Base-by-base conservation (phyloP, 1,139 yeast genomes). In the Saccharomyces hybrid region DNA sequence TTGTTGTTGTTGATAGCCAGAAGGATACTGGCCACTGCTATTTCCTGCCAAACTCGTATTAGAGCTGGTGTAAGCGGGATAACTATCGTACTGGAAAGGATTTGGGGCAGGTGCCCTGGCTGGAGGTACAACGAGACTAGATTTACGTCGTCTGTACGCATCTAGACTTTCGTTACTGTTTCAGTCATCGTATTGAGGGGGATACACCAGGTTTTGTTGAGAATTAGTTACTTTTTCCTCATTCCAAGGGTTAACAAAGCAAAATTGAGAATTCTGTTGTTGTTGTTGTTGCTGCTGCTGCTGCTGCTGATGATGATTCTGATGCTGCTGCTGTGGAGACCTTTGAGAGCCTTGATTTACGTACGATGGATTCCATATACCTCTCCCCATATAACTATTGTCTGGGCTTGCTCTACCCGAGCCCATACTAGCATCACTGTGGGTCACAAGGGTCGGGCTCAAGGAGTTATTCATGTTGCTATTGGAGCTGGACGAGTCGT, bases 91-190 rank as follows among this genome's bases (percentile, higher is more conserved):
- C 42, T 75, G 70, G 47, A 74, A 65, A 55, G 71, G 75, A 59
- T 72, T 75, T 57, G 75, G 79, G 27, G 75, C 75, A 2, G 78
- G 75, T n/a, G 77, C 75, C 67, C 79, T 71, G n/a, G 75, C 65
- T 5, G 78, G 78, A 34, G 81, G 77, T 48, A 72, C 66, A 51
- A 70, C 57, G 52, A 68, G 55, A 56, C 67, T 62, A 29, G 70
- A 62, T 60, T 67, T 64, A 57, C 70, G 60, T 57, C 72, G 62
- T 46, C 63, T 61, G 54, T 47, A 59, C 11, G 50, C 58, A 32
- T 50, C 46, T 25, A 47, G 42, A 32, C 50, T 42, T 23, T 48
- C 23, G 27, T 49, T 32, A 25, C 49, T 27, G 29, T 50, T 52
- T 38, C 44, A 29, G 16, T 48, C 34, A n/a, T 50, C 38, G 25